Evolutionary conservation across 768 basidiomycete species (phyloP), one percentile per base, ranked within the genome.

Genomic region (Asterophora lycoperdoides): DNA sequence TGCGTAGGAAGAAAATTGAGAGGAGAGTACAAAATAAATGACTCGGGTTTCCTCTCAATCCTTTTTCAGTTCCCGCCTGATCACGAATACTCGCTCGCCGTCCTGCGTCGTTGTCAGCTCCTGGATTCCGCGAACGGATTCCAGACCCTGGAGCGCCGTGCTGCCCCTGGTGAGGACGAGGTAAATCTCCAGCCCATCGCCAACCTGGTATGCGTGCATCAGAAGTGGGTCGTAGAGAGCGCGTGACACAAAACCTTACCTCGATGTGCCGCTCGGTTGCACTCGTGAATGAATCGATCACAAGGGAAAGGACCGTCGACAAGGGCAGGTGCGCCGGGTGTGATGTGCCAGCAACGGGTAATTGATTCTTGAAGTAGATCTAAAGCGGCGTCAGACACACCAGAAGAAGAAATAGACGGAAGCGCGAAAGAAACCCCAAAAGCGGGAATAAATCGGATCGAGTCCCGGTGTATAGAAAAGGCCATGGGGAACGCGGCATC

Each of bases 251-350:
- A 45, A 50, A 56, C 29, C 75, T 53, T 53, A 89, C 89, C 81
- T 98, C 94, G 63, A 98, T 98, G 69, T 98, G 95, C 56, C 96
- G 83, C 71, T 99, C 96, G 11, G 96, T 98, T 20, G 96, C 96
- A 56, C 90, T 82, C 20, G 94, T 95, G 68, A 98, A 99, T 8
- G 92, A 90, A 72, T 99, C 95, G 52, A 92, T 88, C 59, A 97
- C 91, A 64, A 99, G 80, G 26, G 80, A 72, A 46, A 96, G 72
- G 7, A 97, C 93, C 9, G 82, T 82, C 18, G 75, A 62, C 50
- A 99, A 74, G 13, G 93, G 87, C 36, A 98, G 72, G 68, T 94
- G 89, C 35, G 73, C 71, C 17, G 95, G 92, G 60, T 90, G 86
- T 36, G 80, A 72, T 30, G 77, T 78, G 36, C 86, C 88, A 8